Base-by-base conservation (phyloP, 345 rosid species). In the Eucalyptus guilfoylei region DNA sequence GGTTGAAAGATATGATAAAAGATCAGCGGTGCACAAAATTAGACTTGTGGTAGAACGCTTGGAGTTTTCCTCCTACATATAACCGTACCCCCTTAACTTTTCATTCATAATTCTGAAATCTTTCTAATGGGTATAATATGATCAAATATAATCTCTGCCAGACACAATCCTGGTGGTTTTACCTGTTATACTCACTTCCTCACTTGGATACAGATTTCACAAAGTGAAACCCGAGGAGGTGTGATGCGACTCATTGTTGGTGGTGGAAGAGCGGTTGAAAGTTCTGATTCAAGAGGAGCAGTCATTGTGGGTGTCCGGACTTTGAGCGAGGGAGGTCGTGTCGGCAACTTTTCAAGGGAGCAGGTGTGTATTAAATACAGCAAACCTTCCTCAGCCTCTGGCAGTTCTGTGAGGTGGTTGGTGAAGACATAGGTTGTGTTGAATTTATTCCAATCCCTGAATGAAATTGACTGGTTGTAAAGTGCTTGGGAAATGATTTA, bases 181-280 rank as follows among this genome's bases (percentile, higher is more conserved):
- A 50, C 69, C 19, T 44, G 32, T 88, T 42, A 13, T 67, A 81
- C 86, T 58, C 48, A 87, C 87, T 69, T 86, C 47, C 24, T 88
- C 85, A 85, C 85, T 19, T 55, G 80, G 64, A 28, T 52, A 60
- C 93, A 98, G 99, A 95, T 95, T 87, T 96, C 96, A 32, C 93
- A 92, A 90, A 94, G 90, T 91, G 99, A 98, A 92, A 93, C 99
- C 86, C 95, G 95, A 81, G 97, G 96, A 69, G 99, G 99, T 89
- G 98, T 98, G 83, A 98, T 98, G 99, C 97, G 99, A 87, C 99
- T 98, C 80, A 94, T 98, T 91, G 99, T 97, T 94, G 99, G 99
- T 80, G 99, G 99, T 32, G 99, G 99, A 42, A 95, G 99, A 91
- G 99, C 99, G 49, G 96, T 94, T 91, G 99, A 98, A 93, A 93